Evolutionary conservation across 2,329 filamentous ascomycete genomes (phyloP).

Genomic region (Sporothrix phasma): DNA sequence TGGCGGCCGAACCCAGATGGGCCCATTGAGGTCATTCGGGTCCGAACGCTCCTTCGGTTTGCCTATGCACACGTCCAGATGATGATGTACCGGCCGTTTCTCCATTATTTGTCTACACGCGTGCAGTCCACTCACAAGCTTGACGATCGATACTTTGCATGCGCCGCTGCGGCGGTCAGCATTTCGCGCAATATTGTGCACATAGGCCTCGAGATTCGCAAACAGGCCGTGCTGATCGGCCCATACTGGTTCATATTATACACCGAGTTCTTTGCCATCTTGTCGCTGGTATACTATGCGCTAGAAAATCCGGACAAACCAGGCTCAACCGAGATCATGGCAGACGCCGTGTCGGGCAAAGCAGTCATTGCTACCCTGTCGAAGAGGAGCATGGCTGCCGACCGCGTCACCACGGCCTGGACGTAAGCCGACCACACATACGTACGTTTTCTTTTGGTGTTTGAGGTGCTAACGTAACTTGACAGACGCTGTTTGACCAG

Average conservation of each 20-base stretch:
- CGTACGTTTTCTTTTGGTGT: too few relatives aligned
- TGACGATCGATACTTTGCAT: constrained; percentile 72
- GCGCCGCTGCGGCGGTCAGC: constrained; percentile 51
- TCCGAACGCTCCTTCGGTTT: constrained; percentile 68
- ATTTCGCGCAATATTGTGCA: constrained; percentile 67
- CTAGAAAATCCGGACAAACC: constrained; percentile 69
- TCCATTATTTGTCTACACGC: constrained; percentile 69
- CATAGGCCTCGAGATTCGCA: constrained; percentile 53
- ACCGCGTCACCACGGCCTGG: constrained; percentile 71
- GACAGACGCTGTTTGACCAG: constrained; percentile 69
- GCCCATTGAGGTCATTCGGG: constrained; percentile 63
- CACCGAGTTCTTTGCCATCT: constrained; percentile 70
- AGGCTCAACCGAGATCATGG: constrained; percentile 68
- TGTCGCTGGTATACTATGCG: constrained; percentile 71
- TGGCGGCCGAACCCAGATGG: constrained; percentile 74
- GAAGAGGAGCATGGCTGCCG: constrained; percentile 77
- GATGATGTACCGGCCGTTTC: constrained; percentile 70
- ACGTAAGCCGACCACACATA: constrained; percentile 42
- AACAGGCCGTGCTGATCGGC: constrained; percentile 46
- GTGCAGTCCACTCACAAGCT: constrained; percentile 45
- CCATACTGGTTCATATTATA: constrained; percentile 84
- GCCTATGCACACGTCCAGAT: constrained; percentile 78
- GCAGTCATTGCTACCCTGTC: constrained; percentile 72
- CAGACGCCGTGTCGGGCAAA: constrained; percentile 75
- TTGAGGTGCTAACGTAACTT: neutral